A percentile compares a stretch with the other conserved stretches of the same genome.
Evolutionary conservation across 192 early-diverging fungal species (phyloP).

Genomic region (Coemansia sp.): DNA sequence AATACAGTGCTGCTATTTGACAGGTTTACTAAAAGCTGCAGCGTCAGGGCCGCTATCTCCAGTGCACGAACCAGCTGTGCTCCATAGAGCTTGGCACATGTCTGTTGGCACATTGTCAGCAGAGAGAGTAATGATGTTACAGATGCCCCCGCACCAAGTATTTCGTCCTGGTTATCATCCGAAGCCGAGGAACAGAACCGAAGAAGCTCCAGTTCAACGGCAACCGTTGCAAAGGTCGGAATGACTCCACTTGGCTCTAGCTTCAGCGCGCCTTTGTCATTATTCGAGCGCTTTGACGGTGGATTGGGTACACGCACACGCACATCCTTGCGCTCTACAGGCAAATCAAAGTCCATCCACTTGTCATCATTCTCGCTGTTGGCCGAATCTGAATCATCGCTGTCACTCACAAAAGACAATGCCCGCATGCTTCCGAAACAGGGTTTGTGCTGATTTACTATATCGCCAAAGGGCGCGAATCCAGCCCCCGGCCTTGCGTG

Average conservation of each 20-base stretch:
- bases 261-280: background rate
- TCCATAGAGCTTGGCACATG: background rate
- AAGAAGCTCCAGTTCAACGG: constrained; percentile 38
- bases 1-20: constrained; percentile 41
- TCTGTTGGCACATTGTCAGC: constrained; percentile 27
- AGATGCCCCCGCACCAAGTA: constrained; percentile 17
- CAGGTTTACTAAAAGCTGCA: constrained; percentile 45
- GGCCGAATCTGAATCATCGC: background rate
- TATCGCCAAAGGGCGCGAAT: too few relatives aligned
- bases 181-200: constrained; percentile 40
- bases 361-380: constrained; percentile 10
- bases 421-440: background rate
- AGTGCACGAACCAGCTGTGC: constrained; percentile 15
- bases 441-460: too few relatives aligned
- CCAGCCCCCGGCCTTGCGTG: background rate
- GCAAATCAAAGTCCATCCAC: constrained; percentile 51
- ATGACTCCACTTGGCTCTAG: constrained; percentile 7
- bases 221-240: constrained; percentile 24
- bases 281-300: background rate
- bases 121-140: constrained; percentile 23
- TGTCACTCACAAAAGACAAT: background rate
- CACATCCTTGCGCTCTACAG: constrained; percentile 14
- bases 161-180: constrained; percentile 30
- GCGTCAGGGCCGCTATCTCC: constrained; percentile 25
- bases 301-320: background rate